A percentile compares a stretch with the other conserved stretches of the same genome.
phyloP scores from a whole-genome alignment of 2,329 filamentous ascomycete genomes.

The Cladophialophora chaetospira region DNA sequence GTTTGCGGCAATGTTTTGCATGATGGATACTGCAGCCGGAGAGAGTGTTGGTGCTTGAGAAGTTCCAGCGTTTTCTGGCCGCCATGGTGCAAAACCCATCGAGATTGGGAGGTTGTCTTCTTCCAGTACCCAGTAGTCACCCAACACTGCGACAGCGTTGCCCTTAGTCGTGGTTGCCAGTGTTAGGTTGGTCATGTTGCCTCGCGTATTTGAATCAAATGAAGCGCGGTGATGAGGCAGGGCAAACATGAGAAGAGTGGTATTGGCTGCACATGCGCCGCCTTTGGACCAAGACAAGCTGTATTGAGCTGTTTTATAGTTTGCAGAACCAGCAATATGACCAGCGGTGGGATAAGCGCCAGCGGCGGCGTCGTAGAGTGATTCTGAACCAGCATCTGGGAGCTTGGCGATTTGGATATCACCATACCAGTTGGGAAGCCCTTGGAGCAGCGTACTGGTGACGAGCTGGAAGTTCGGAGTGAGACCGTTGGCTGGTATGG shows the following conservation, averaged over 20 bases:
- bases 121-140: slow-evolving; percentile 74
- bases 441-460: slow-evolving; percentile 66
- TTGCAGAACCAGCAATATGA: slow-evolving; percentile 63
- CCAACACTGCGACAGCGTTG: slow-evolving; percentile 69
- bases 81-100: slow-evolving; percentile 81
- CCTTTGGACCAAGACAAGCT: slow-evolving; percentile 71
- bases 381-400: slow-evolving; percentile 62
- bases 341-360: slow-evolving; percentile 72
- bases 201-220: slow-evolving; percentile 62
- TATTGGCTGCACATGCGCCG: slow-evolving; percentile 60
- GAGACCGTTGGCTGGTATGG: slow-evolving; percentile 58
- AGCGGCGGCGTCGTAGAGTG: slow-evolving; percentile 71
- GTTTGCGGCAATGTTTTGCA: slow-evolving; percentile 64
- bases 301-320: slow-evolving; percentile 68
- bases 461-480: slow-evolving; percentile 68
- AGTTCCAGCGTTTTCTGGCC: slow-evolving; percentile 46
- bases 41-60: slow-evolving; percentile 42
- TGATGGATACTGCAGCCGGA: slow-evolving; percentile 57
- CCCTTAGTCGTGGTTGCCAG: slow-evolving; percentile 87
- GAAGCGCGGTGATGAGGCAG: slow-evolving; percentile 82
- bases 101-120: slow-evolving; percentile 71
- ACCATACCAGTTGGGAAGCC: slow-evolving; percentile 70
- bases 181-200: slow-evolving; percentile 56
- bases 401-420: slow-evolving; percentile 82
- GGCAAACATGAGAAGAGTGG: slow-evolving; percentile 75